Base-by-base conservation (phyloP, 805 yeast species). In the Candida pini region DNA sequence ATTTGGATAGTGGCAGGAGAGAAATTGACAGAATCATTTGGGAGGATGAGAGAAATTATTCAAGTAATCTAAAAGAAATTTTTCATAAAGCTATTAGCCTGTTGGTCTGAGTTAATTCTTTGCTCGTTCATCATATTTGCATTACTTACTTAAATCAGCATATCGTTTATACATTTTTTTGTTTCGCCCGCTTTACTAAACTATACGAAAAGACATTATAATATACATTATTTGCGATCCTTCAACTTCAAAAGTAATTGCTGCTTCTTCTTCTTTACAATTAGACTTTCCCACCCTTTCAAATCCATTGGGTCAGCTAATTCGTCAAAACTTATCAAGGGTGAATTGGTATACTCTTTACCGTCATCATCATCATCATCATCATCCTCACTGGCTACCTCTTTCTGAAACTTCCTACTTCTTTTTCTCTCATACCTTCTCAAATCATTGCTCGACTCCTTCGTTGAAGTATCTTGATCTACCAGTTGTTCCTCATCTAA, bases 1-100 rank as follows among this genome's bases (percentile, higher is more conserved):
- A 87, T 55, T 70, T 82, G 53, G 95, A 87, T 55, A 72, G 86
- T 0, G 95, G 95, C 2, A 65, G 95, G 48, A 68, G 92, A 33
- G 95, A 86, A 53, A 76, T 80, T 60, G 96, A 87, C 57, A 64
- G 87, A 31, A 73, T 73, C 43, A 75, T 78, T 16, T 85, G 95
- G 94, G 86, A 80, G 45, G 92, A 85, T 38, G 85, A 83, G 33
- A 64, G 44, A 35, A 48, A 54, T 26, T 59, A 60, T 33, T 43
- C 49, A 15, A 51, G 52, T 25, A 63, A 51, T 31, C 51, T 62
- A 25, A 54, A 46, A 29, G 68, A 62, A 32, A 44, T 54, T 15
- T 17, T 59, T 15, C 32, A 30, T 3, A 58, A 49, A 33, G 47
- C 43, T n/a, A 30, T 52, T 6, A 18, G 38, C 18, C 35, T 51